phyloP scores from a whole-genome alignment of 2,329 filamentous ascomycete genomes.

The Colletotrichum sp. region DNA sequence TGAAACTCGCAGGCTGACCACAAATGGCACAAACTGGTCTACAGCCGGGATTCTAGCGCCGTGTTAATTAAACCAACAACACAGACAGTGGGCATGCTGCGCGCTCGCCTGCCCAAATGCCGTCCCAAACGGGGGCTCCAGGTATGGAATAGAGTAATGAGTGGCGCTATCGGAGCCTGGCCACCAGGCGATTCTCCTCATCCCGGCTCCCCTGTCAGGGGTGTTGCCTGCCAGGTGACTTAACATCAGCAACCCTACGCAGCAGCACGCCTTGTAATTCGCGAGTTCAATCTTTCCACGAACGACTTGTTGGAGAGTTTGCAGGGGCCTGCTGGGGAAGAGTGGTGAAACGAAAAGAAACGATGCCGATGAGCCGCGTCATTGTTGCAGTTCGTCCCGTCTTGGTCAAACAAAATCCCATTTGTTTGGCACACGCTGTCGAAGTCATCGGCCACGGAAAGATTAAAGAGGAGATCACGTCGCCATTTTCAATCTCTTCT shows the following conservation, averaged over 20 bases:
- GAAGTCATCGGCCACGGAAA: not conserved
- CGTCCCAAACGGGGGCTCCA: not conserved
- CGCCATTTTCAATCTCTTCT: not conserved
- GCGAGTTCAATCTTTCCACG: not conserved
- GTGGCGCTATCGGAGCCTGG: constrained; percentile 7
- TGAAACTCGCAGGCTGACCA: not conserved
- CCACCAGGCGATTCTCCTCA: not conserved
- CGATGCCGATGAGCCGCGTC: constrained; percentile 2
- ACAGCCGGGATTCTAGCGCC: not conserved
- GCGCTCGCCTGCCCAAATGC: not conserved
- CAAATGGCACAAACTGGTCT: not conserved
- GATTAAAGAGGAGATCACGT: not conserved
- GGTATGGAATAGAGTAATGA: constrained; percentile 3
- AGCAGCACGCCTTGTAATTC: not conserved
- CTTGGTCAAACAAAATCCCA: not conserved
- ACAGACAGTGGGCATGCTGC: not conserved
- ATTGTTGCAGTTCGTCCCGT: not conserved
- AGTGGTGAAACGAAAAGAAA: constrained; percentile 11
- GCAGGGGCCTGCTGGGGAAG: not conserved
- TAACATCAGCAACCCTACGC: not conserved
- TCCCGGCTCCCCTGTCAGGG: not conserved
- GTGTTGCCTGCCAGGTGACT: not conserved
- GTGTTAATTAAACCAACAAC: constrained; percentile 6
- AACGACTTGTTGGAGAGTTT: not conserved
- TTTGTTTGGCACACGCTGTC: not conserved